These are phyloP conservation scores for Boletus speciosus DNA, from an alignment of 768 basidiomycete species.

Conservation along the genomic window DNA sequence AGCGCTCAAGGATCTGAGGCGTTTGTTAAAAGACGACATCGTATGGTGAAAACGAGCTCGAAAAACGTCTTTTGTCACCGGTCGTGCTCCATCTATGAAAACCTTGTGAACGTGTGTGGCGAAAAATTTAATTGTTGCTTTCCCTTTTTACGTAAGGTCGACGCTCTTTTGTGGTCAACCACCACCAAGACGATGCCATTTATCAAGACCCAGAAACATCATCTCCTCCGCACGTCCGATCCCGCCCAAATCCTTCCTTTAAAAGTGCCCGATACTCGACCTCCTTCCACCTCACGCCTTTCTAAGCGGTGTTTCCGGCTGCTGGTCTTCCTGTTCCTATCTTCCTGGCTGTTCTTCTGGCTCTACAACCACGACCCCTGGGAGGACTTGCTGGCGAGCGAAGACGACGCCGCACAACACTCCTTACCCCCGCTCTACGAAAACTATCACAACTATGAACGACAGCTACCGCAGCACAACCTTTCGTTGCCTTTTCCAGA, in stretches of 20 bases:
- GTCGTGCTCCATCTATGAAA: constrained; percentile 22
- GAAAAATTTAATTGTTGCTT: no score
- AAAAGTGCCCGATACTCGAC: constrained; percentile 8
- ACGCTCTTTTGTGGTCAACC: neutral
- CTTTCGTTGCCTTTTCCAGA: constrained; percentile 38
- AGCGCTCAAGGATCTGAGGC: no score
- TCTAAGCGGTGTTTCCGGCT: constrained; percentile 13
- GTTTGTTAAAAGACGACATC: constrained; percentile 16
- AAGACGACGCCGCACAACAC: constrained; percentile 2
- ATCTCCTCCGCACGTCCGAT: constrained; percentile 2
- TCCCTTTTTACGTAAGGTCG: constrained; percentile 5
- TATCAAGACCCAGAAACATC: constrained; percentile 3
- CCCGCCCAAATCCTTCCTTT: constrained; percentile 16
- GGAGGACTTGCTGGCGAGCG: neutral
- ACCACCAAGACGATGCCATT: constrained; percentile 13
- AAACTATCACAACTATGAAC: constrained; percentile 42
- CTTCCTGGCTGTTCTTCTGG: constrained; percentile 13
- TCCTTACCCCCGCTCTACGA: constrained; percentile 45
- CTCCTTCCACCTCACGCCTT: neutral
- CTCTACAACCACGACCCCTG: constrained; percentile 5
- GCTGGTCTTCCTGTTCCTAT: constrained; percentile 9
- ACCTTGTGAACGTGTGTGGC: constrained; percentile 7
- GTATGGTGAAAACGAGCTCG: constrained; percentile 30
- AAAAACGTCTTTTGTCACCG: constrained; percentile 6
- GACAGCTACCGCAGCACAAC: constrained; percentile 45